Conservation (phyloP, 2,329 filamentous ascomycete genomes). For the Coniochaeta ligniaria region DNA sequence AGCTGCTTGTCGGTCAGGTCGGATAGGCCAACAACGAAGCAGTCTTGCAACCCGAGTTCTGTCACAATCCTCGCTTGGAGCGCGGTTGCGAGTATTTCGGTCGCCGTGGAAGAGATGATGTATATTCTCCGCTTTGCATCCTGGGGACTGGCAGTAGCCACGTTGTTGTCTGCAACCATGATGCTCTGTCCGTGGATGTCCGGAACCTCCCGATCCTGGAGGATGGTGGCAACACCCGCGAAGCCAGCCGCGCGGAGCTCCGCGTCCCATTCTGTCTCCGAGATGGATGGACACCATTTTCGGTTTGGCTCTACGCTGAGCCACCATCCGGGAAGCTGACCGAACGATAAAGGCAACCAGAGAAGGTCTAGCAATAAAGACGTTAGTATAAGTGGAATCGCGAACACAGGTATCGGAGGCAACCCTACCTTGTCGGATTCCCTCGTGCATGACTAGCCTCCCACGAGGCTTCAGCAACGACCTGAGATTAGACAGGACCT, state of each 20-base stretch:
- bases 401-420: background rate
- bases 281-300: constrained; percentile 16
- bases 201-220: constrained; percentile 5
- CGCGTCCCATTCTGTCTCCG: constrained; percentile 14
- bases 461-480: constrained; percentile 8
- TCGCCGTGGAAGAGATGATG: background rate
- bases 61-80: background rate
- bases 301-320: constrained; percentile 19
- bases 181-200: background rate
- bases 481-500: constrained; percentile 7
- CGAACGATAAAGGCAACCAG: constrained; percentile 5
- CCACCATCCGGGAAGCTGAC: constrained; percentile 23
- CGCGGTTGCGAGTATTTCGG: background rate
- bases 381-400: background rate
- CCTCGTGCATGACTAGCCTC: background rate
- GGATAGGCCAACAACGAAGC: background rate
- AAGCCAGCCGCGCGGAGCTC: constrained; percentile 20
- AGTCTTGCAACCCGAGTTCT: background rate
- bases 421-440: background rate
- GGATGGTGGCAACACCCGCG: constrained; percentile 13
- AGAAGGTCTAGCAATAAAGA: background rate
- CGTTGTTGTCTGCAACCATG: background rate
- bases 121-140: background rate
- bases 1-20: background rate
- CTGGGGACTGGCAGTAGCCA: background rate